Base-by-base conservation (phyloP, 495 filamentous ascomycete species). In the Xylaria palmicola region DNA sequence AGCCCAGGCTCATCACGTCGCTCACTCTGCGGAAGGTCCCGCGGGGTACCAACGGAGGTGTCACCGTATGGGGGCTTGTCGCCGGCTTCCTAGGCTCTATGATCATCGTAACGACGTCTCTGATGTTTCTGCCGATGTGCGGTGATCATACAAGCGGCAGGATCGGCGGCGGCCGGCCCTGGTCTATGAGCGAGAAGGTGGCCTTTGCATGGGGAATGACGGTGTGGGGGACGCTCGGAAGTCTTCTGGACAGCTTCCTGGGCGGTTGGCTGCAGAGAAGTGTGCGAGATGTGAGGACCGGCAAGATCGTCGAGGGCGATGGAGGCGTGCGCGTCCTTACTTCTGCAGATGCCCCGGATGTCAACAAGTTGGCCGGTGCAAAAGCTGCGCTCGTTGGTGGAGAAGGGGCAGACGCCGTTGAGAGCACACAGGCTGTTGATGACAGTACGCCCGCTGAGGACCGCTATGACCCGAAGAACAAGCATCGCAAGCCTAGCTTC, bases 41-140 rank as follows among this genome's bases (percentile, higher is more conserved):
- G 0, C 85, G 83, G 2, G 94, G 94, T 9, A 98, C 95, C 26
- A 98, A 98, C 69, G 94, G 94, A 19, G 94, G 92, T 4, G 88
- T 98, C 8, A 93, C 92, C 0, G 59, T 83, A 1, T 76, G 79
- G 17, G 94, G 94, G 0, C 76, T 94, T 0, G 67, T 79, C 0
- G 92, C 92, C 0, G 94, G 93, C 1, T 69, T 90, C 19, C 68
- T 88, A 0, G 94, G 94, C 1, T 86, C 91, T 6, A 83, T 88
- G 43, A 80, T 88, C 6, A 83, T 97, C 43, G 89, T 88, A 2
- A 65, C 84, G 7, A 81, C 87, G 1, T 80, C 91, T 10, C 76
- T 85, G 4, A 50, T 87, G 17, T 77, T 91, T 27, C 68, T 92
- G 12, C 93, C 93, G 0, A 84, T 91, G 60, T 95, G 91, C 68